Conservation (phyloP, 2,329 filamentous ascomycete species). For the Talaromyces sp. region DNA sequence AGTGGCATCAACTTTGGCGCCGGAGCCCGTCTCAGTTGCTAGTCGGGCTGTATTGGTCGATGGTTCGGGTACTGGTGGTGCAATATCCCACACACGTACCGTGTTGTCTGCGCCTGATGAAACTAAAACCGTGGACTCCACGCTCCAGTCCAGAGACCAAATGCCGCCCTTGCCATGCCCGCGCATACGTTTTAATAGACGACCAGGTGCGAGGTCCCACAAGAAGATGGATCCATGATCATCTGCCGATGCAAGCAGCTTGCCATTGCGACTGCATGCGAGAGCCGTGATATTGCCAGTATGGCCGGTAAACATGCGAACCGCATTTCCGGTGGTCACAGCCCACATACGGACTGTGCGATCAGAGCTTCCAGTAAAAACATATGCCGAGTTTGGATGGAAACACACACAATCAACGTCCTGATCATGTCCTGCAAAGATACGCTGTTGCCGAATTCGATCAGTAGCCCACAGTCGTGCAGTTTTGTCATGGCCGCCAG, state of each 20-base stretch:
- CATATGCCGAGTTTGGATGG: conserved; percentile 89
- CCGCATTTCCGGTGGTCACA: conserved; percentile 77
- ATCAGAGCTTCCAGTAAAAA: conserved; percentile 90
- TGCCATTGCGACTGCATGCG: conserved; percentile 81
- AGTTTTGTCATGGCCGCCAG: conserved; percentile 82
- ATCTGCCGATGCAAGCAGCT: conserved; percentile 86
- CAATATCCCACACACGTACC: conserved; percentile 89
- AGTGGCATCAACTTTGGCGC: conserved; percentile 51
- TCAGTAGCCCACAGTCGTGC: conserved; percentile 90
- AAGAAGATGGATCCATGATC: conserved; percentile 84
- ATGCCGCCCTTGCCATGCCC: conserved; percentile 92
- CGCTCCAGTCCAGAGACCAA: conserved; percentile 88
- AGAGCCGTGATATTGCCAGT: conserved; percentile 80
- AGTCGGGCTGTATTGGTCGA: conserved; percentile 57
- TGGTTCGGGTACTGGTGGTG: conserved; percentile 60
- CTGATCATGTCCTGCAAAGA: conserved; percentile 89
- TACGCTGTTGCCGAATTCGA: conserved; percentile 79
- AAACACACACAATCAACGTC: conserved; percentile 88
- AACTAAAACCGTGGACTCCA: conserved; percentile 84
- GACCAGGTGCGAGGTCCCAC: conserved; percentile 88
- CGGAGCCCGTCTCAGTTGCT: conserved; percentile 47
- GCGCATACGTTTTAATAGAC: conserved; percentile 83
- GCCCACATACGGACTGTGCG: conserved; percentile 98
- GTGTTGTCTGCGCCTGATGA: conserved; percentile 90
- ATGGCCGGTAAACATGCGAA: conserved; percentile 89